Conservation (phyloP, 2,329 filamentous ascomycete genomes). For the Piedraia hortae region DNA sequence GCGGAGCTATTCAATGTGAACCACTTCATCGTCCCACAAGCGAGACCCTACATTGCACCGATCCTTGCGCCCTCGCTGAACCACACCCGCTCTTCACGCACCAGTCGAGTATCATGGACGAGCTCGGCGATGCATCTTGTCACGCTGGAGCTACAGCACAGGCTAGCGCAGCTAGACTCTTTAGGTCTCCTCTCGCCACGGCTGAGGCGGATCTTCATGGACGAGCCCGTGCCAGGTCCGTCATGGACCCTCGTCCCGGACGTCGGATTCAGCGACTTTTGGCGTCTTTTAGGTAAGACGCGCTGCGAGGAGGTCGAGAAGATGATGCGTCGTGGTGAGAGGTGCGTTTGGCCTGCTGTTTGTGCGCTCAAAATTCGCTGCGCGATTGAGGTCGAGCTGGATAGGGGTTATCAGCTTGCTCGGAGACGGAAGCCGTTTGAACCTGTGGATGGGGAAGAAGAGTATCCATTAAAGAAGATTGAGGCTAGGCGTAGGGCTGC, state of each 20-base stretch:
- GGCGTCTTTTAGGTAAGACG: constrained; percentile 56
- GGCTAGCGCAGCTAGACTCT: constrained; percentile 54
- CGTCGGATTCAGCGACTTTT: constrained; percentile 43
- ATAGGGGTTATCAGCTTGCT: constrained; percentile 58
- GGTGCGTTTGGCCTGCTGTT: constrained; percentile 74
- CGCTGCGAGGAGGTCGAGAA: constrained; percentile 48
- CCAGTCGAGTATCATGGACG: constrained; percentile 12
- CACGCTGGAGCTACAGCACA: constrained; percentile 51
- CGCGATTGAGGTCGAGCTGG: constrained; percentile 65
- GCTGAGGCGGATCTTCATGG: constrained; percentile 8
- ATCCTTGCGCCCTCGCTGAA: constrained; percentile 22
- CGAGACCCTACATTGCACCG: constrained; percentile 65
- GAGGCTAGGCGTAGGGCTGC: constrained; percentile 1
- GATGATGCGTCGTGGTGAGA: constrained; percentile 65
- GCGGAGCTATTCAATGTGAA: constrained; percentile 77
- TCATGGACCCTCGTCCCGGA: constrained; percentile 63
- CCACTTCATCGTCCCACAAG: constrained; percentile 84
- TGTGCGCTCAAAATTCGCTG: constrained; percentile 57
- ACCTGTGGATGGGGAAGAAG: not conserved
- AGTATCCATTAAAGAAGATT: not conserved
- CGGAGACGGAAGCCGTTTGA: constrained; percentile 13
- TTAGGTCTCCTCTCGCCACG: constrained; percentile 37
- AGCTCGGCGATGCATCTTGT: constrained; percentile 30
- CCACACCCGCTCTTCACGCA: constrained; percentile 6
- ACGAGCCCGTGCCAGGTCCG: constrained; percentile 48